Percentiles rank a stretch among this genome's conserved stretches.
Conservation (phyloP, 768 basidiomycete genomes). For the Roridomyces roridus region DNA sequence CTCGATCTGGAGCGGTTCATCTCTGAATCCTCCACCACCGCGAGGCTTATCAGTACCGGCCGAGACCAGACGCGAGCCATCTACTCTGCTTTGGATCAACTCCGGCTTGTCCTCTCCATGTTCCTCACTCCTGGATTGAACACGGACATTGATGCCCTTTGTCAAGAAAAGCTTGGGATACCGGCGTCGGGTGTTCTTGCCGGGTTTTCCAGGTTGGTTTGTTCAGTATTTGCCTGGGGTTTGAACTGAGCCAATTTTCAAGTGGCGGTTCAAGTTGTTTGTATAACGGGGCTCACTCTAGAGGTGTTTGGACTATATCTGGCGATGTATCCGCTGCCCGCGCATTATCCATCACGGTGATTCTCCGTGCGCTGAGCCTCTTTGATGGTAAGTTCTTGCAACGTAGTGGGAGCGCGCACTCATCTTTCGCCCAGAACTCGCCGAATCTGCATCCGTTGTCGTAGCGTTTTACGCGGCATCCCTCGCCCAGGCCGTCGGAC, state of each 20-base stretch:
- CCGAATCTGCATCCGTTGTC: slow-evolving; percentile 72
- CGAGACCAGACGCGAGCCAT: slow-evolving; percentile 46
- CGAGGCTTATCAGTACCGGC: slow-evolving; percentile 58
- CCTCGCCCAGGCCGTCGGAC: slow-evolving; percentile 65
- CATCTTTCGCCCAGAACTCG: slow-evolving; percentile 54
- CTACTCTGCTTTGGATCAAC: slow-evolving; percentile 54
- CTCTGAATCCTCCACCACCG: slow-evolving; percentile 51
- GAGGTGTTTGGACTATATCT: slow-evolving; percentile 77
- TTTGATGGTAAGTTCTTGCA: slow-evolving; percentile 65
- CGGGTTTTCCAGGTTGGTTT: slow-evolving; percentile 58
- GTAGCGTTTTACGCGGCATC: slow-evolving; percentile 84
- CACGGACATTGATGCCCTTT: slow-evolving; percentile 72
- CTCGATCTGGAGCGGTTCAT: slow-evolving; percentile 61
- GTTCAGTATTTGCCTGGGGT: not conserved
- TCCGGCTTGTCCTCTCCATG: slow-evolving; percentile 66
- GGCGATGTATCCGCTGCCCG: slow-evolving; percentile 71
- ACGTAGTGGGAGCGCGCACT: too few species aligned
- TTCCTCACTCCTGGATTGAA: slow-evolving; percentile 76
- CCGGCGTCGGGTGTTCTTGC: slow-evolving; percentile 40
- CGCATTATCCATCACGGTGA: slow-evolving; percentile 66
- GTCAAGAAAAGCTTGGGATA: slow-evolving; percentile 62
- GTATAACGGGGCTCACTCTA: slow-evolving; percentile 42
- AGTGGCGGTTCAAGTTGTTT: slow-evolving; percentile 50
- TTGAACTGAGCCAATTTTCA: not conserved
- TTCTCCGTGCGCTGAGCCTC: slow-evolving; percentile 75